Conservation (phyloP, 441 rosid genomes). For the Erodium moschatum region DNA sequence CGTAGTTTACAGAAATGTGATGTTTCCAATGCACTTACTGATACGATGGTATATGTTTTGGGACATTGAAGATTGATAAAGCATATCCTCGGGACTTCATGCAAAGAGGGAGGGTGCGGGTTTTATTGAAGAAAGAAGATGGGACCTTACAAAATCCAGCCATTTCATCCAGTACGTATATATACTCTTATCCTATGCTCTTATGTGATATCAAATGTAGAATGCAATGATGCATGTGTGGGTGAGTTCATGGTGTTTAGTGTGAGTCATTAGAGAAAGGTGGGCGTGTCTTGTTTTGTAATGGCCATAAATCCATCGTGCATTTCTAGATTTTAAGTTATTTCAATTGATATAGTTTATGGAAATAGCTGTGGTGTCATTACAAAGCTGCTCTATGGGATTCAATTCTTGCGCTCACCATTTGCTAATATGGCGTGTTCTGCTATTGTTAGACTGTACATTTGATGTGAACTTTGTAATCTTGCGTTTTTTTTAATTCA, state of each 20-base stretch:
- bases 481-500: background rate
- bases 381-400: no score
- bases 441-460: background rate
- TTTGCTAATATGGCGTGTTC: no score
- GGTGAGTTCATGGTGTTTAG: background rate
- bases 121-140: constrained; percentile 68
- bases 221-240: background rate
- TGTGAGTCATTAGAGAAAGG: background rate
- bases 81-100: constrained; percentile 90
- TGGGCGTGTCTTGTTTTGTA: background rate
- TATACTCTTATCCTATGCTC: background rate
- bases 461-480: background rate
- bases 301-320: background rate
- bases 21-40: background rate
- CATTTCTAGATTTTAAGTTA: no score
- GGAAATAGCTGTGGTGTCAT: no score
- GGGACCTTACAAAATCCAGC: constrained; percentile 74
- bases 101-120: constrained; percentile 95
- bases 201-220: background rate
- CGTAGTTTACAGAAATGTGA: background rate
- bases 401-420: no score
- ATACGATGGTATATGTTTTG: background rate
- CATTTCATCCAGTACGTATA: constrained; percentile 57
- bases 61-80: constrained; percentile 55
- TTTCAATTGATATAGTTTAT: no score